Conservation (phyloP, 1,284 basidiomycete genomes). For the Ceratobasidium sp. region DNA sequence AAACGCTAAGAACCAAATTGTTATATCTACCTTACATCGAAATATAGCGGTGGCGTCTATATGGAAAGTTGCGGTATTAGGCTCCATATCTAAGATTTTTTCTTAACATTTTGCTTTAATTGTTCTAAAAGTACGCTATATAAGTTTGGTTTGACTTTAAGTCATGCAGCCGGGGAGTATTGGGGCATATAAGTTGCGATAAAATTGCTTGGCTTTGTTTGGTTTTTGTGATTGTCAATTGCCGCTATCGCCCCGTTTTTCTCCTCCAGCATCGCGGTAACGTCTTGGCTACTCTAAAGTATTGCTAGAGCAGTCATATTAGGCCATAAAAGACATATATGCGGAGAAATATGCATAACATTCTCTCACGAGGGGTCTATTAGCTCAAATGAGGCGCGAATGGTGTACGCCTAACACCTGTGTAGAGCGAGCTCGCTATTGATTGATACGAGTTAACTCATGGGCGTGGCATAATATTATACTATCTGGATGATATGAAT, state of each 20-base stretch:
- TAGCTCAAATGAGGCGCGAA: no score
- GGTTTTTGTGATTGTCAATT: not conserved
- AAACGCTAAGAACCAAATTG: not conserved
- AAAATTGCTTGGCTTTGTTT: not conserved
- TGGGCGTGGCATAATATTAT: no score
- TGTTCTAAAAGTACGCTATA: not conserved
- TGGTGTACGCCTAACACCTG: no score
- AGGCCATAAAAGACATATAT: no score
- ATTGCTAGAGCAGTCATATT: not conserved
- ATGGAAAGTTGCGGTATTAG: not conserved
- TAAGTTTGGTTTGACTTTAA: not conserved
- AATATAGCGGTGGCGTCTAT: not conserved
- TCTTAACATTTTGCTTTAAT: not conserved
- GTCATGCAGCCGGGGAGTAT: not conserved
- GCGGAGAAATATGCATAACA: no score
- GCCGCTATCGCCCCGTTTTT: not conserved
- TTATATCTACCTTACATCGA: not conserved
- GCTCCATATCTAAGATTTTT: not conserved
- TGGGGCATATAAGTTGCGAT: not conserved
- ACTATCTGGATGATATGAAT: no score
- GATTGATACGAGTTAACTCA: no score
- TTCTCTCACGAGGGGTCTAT: no score
- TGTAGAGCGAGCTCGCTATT: no score
- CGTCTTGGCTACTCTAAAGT: not conserved
- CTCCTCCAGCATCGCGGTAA: not conserved